Evolutionary conservation across 129 eudicot species (phyloP).

Genomic region (Cynara cardunculus): DNA sequence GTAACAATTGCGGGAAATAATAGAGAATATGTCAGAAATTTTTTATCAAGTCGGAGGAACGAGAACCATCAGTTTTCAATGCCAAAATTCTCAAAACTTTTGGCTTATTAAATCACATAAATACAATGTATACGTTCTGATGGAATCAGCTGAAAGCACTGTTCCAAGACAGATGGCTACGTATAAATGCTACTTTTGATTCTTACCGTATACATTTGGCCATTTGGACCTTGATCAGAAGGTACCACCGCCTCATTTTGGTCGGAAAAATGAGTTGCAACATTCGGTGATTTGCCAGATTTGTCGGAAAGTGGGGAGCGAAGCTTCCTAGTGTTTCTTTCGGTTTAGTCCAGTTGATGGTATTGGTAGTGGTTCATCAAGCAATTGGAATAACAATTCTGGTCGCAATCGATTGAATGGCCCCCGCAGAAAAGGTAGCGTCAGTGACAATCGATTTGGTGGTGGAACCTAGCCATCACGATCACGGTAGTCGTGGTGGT

Average conservation of each 20-base stretch:
- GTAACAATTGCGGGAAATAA: too few species aligned
- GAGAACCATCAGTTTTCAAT: not conserved
- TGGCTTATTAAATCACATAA: not conserved
- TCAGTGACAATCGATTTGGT: too few species aligned
- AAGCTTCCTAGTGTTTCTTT: too few species aligned
- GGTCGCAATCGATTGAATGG: too few species aligned
- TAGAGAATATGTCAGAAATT: too few species aligned
- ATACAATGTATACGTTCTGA: too few species aligned
- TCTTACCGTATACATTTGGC: not conserved
- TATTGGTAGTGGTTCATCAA: too few species aligned
- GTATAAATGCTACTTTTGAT: not conserved
- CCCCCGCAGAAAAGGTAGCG: too few species aligned
- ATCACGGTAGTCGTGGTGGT: not conserved
- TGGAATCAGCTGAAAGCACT: not conserved
- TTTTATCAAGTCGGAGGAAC: not conserved
- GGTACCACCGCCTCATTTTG: not conserved
- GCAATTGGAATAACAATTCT: too few species aligned
- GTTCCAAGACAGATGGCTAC: too few species aligned
- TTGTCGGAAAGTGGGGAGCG: too few species aligned
- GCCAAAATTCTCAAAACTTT: not conserved
- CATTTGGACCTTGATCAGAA: not conserved
- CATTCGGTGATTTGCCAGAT: not conserved
- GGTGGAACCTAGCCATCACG: not conserved
- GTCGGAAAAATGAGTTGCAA: not conserved
- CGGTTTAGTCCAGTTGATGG: too few species aligned